Percentiles rank a stretch among this genome's conserved stretches.
phyloP scores from a whole-genome alignment of 345 rosid species.

The Salix viminalis region DNA sequence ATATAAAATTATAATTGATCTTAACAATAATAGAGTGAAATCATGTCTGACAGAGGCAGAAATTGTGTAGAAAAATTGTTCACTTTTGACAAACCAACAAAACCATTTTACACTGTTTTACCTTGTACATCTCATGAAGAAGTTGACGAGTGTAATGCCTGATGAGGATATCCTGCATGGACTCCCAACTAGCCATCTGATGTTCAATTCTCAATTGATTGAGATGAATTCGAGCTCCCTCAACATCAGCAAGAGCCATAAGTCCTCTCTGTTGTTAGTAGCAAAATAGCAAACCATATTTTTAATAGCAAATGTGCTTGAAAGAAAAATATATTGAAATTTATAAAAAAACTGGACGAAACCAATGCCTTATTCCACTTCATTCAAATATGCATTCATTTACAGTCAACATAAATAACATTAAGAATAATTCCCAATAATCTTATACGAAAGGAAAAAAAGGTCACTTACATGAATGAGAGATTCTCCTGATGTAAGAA shows the following conservation, averaged over 20 bases:
- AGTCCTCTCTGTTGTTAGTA: slow-evolving; percentile 72
- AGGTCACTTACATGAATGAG: slow-evolving; percentile 71
- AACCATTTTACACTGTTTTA: slow-evolving; percentile 18
- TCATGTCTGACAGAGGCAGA: neutral
- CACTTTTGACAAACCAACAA: neutral
- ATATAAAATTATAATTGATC: neutral
- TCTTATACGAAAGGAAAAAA: neutral
- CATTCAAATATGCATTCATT: neutral
- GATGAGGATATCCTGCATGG: slow-evolving; percentile 77
- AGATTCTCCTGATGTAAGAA: slow-evolving; percentile 69
- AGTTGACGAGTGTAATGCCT: slow-evolving; percentile 83
- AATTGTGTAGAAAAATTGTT: neutral
- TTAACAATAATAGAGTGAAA: neutral
- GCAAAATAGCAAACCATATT: neutral
- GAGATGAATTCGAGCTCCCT: slow-evolving; percentile 88
- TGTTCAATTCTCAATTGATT: slow-evolving; percentile 69
- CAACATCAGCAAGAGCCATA: slow-evolving; percentile 94
- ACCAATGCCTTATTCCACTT: neutral
- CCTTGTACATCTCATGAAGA: slow-evolving; percentile 97
- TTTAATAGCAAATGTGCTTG: neutral
- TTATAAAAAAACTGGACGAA: neutral
- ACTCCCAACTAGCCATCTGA: slow-evolving; percentile 92
- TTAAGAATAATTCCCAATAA: neutral
- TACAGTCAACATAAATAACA: neutral
- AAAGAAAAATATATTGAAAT: neutral